Evolutionary conservation across 148 eudicot genomes (phyloP).

Genomic region (Pharnaceum exiguum): DNA sequence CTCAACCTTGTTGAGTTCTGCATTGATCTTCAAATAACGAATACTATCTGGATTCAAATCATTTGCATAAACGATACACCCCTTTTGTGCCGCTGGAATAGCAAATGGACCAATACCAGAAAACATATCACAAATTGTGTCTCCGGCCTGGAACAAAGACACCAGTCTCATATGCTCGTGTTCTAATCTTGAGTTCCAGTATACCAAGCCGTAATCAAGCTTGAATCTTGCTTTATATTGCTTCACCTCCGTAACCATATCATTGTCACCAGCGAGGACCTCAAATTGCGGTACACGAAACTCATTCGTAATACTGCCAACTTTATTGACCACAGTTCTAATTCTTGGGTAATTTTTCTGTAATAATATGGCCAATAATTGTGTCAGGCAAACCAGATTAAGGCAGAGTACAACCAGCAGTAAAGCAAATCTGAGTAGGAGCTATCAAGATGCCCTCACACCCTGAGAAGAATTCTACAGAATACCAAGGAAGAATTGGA

Average conservation of each 20-base stretch:
- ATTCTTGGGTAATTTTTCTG: slow-evolving; percentile 96
- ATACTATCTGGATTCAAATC: slow-evolving; percentile 93
- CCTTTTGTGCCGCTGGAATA: slow-evolving; percentile 96
- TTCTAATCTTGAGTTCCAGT: slow-evolving; percentile 98
- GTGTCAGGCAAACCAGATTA: slow-evolving; percentile 11
- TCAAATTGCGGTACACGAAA: slow-evolving; percentile 97
- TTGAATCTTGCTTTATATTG: slow-evolving; percentile 89
- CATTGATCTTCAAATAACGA: slow-evolving; percentile 70
- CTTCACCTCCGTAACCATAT: slow-evolving; percentile 91
- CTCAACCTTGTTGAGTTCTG: slow-evolving; percentile 77
- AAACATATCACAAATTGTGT: slow-evolving; percentile 93
- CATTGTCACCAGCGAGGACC: slow-evolving; percentile 74
- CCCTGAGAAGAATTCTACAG: neutral
- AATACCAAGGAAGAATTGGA: neutral
- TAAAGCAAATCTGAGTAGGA: neutral
- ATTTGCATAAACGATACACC: slow-evolving; percentile 87
- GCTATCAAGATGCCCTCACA: neutral
- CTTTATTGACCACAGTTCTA: slow-evolving; percentile 84
- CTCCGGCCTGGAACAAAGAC: slow-evolving; percentile 68
- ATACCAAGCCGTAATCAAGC: slow-evolving; percentile 92
- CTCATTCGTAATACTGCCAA: slow-evolving; percentile 81
- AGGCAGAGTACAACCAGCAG: neutral
- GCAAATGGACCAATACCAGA: slow-evolving; percentile 98
- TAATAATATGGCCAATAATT: slow-evolving; percentile 2
- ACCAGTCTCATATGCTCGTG: slow-evolving; percentile 92